Conservation (phyloP, 1,284 basidiomycete species). For the Takashimella koratensis region DNA sequence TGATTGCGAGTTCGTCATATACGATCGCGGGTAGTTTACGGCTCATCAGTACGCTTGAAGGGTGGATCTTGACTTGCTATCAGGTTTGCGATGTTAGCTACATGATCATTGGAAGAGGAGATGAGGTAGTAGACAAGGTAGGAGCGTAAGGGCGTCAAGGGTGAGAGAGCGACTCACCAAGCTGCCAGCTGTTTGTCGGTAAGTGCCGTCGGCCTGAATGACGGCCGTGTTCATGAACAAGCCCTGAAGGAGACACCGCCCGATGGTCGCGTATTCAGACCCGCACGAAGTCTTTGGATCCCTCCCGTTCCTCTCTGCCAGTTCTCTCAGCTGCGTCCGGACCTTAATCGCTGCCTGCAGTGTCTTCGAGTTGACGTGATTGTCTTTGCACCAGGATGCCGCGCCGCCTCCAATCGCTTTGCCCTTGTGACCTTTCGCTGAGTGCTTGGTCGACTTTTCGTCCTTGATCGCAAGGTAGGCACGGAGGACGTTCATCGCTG, state of each 20-base stretch:
- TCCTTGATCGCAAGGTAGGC: constrained; percentile 60
- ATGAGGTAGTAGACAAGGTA: too few species aligned
- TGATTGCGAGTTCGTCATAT: constrained; percentile 84
- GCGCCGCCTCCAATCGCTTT: constrained; percentile 46
- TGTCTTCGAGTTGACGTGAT: constrained; percentile 80
- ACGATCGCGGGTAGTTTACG: constrained; percentile 79
- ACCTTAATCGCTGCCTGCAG: constrained; percentile 81
- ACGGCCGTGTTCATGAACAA: constrained; percentile 78
- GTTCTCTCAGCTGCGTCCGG: constrained; percentile 68
- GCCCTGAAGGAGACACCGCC: constrained; percentile 67
- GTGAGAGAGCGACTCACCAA: constrained; percentile 67
- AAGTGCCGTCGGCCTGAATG: constrained; percentile 72
- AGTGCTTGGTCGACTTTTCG: constrained; percentile 43
- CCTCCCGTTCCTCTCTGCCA: constrained; percentile 61
- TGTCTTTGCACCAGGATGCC: constrained; percentile 73
- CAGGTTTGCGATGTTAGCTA: too few species aligned
- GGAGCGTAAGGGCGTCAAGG: too few species aligned
- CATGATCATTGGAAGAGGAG: not conserved
- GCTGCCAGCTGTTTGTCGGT: constrained; percentile 75
- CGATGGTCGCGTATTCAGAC: constrained; percentile 60
- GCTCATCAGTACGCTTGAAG: constrained; percentile 70
- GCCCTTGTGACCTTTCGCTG: constrained; percentile 2
- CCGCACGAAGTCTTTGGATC: constrained; percentile 60
- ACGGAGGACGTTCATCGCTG: constrained; percentile 76
- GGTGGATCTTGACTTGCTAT: constrained; percentile 87